Percentiles rank a stretch among this genome's conserved stretches.
These are phyloP conservation scores for Viridothelium virens DNA, from an alignment of 495 filamentous ascomycete species.

Conservation along the genomic window DNA sequence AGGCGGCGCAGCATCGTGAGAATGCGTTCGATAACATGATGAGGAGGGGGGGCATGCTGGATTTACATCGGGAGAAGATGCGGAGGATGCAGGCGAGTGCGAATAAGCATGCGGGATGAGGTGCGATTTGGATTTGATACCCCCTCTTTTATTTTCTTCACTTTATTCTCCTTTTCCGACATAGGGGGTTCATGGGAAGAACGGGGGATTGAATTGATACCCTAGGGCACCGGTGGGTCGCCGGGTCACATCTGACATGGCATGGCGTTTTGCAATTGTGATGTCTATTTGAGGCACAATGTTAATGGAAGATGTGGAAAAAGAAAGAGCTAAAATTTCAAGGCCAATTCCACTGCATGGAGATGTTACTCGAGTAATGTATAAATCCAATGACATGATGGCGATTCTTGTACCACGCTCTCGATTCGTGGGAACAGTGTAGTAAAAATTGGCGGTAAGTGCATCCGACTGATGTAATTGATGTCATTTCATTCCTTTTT, in stretches of 20 bases:
- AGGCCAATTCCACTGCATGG: neutral
- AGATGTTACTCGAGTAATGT: neutral
- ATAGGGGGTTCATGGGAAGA: neutral
- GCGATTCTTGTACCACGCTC: neutral
- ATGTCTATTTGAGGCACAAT: neutral
- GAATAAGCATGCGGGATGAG: slow-evolving; percentile 39
- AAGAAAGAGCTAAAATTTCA: neutral
- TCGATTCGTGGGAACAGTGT: neutral
- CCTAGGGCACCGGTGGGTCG: neutral
- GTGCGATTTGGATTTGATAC: neutral
- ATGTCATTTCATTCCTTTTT: no score
- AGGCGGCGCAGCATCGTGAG: slow-evolving; percentile 35
- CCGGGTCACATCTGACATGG: neutral
- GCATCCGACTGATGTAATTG: neutral
- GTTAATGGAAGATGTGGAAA: neutral
- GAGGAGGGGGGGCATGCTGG: slow-evolving; percentile 66
- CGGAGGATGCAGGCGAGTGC: slow-evolving; percentile 71
- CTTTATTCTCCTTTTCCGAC: neutral
- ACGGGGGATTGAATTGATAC: neutral
- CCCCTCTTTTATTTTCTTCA: neutral
- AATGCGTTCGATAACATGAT: slow-evolving; percentile 63
- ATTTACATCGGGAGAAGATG: slow-evolving; percentile 74
- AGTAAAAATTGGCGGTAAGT: neutral
- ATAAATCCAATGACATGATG: slow-evolving; percentile 11
- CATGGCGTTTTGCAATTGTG: neutral